Evolutionary conservation across 371 early-diverging fungal species (phyloP).

Genomic region (Catenaria anguillulae): DNA sequence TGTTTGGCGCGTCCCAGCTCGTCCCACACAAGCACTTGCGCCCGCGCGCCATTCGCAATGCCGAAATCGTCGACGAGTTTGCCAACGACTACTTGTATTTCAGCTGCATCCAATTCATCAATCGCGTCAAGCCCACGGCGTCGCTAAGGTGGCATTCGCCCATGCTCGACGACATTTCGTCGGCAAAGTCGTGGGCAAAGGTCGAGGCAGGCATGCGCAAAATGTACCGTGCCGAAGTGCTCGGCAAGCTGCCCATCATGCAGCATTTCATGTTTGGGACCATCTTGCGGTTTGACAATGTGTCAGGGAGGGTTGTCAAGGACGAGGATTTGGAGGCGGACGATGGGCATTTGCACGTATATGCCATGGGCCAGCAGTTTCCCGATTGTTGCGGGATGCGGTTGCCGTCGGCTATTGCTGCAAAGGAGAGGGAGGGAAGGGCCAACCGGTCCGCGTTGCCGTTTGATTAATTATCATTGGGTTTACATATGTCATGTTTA

Average conservation of each 20-base stretch:
- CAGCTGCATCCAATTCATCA: slow-evolving; percentile 77
- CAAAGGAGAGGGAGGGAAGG: slow-evolving; percentile 14
- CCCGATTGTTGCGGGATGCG: slow-evolving; percentile 91
- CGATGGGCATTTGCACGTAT: slow-evolving; percentile 48
- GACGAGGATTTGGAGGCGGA: slow-evolving; percentile 35
- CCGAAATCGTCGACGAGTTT: slow-evolving; percentile 67
- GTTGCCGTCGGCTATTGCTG: slow-evolving; percentile 86
- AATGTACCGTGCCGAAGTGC: slow-evolving; percentile 96
- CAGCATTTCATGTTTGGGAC: slow-evolving; percentile 96
- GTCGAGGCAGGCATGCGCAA: slow-evolving; percentile 92
- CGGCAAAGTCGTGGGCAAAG: slow-evolving; percentile 79
- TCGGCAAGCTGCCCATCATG: slow-evolving; percentile 92
- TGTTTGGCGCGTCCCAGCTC: slow-evolving; percentile 87
- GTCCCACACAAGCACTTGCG: slow-evolving; percentile 58
- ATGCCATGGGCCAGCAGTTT: slow-evolving; percentile 82
- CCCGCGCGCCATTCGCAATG: slow-evolving; percentile 75
- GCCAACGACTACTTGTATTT: slow-evolving; percentile 81
- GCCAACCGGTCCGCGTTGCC: background rate
- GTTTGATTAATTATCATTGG: slow-evolving; percentile 6
- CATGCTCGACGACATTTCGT: slow-evolving; percentile 90
- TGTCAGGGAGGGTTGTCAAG: slow-evolving; percentile 20
- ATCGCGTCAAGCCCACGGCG: slow-evolving; percentile 32
- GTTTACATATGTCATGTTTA: too few relatives aligned
- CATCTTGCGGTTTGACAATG: slow-evolving; percentile 41
- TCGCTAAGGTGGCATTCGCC: slow-evolving; percentile 59